Evolutionary conservation across 148 eudicot species (phyloP).

Genomic region (Euryodendron excelsum): DNA sequence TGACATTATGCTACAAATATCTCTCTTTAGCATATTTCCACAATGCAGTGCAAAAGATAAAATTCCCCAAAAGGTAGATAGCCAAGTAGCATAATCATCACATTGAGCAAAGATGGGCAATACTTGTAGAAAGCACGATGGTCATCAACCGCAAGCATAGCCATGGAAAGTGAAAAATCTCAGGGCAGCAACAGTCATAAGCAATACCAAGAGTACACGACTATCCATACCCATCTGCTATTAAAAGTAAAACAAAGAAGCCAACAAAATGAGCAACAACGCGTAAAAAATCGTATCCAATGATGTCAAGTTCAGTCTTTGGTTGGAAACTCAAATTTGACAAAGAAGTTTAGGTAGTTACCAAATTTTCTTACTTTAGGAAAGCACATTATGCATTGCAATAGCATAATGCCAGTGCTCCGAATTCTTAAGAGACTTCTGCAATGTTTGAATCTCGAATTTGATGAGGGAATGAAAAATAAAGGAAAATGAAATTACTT

Average conservation of each 20-base stretch:
- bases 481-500: background rate
- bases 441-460: background rate
- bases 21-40: conserved; percentile 6
- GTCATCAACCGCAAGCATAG: conserved; percentile 32
- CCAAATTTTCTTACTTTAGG: background rate
- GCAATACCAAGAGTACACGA: conserved; percentile 24
- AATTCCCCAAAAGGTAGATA: conserved; percentile 14
- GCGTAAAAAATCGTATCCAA: background rate
- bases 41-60: background rate
- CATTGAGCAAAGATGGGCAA: conserved; percentile 18
- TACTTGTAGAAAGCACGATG: conserved; percentile 22
- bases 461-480: background rate
- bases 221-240: conserved; percentile 28
- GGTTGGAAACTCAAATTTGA: background rate
- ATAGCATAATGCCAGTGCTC: background rate
- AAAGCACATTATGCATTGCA: background rate
- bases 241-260: conserved; percentile 28
- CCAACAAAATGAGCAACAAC: conserved; percentile 23
- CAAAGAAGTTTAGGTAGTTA: background rate
- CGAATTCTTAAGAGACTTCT: background rate
- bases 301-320: background rate
- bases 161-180: conserved; percentile 26
- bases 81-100: conserved; percentile 22
- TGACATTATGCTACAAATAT: conserved; percentile 12
- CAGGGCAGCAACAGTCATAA: conserved; percentile 34